A percentile compares a stretch with the other conserved stretches of the same genome.
Evolutionary conservation across 108 stramenopile species (phyloP).

Genomic region (Aurantiochytrium sp.): DNA sequence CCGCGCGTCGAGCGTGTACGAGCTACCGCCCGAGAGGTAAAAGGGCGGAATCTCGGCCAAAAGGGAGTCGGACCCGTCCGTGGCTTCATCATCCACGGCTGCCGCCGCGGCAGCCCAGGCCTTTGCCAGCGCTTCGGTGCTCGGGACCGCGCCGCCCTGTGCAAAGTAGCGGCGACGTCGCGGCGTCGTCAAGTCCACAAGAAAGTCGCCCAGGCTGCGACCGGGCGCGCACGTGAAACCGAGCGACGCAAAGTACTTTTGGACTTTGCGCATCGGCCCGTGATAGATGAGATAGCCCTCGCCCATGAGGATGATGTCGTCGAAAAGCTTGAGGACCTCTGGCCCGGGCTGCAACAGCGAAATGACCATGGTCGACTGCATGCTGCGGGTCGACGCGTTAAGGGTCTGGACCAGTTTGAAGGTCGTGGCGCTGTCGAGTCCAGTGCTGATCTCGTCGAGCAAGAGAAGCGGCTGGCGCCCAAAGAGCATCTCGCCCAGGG

Average conservation of each 20-base stretch:
- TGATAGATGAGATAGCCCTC: constrained; percentile 72
- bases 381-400: constrained; percentile 41
- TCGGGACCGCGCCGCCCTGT: too few species aligned
- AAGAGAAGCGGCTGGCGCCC: constrained; percentile 43
- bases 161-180: neutral
- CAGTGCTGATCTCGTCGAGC: constrained; percentile 68
- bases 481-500: constrained; percentile 71
- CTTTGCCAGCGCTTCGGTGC: too few species aligned
- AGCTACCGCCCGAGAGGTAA: neutral
- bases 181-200: constrained; percentile 40
- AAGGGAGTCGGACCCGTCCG: too few species aligned
- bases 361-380: constrained; percentile 51
- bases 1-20: neutral
- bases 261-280: constrained; percentile 64
- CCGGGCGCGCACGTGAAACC: constrained; percentile 66
- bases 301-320: constrained; percentile 75
- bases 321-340: constrained; percentile 81
- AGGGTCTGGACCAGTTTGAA: constrained; percentile 68
- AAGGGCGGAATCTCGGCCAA: neutral
- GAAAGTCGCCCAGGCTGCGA: constrained; percentile 71
- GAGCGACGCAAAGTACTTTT: constrained; percentile 58
- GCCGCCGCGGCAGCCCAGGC: too few species aligned
- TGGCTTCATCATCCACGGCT: too few species aligned
- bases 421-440: constrained; percentile 71
- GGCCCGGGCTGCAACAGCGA: constrained; percentile 80